Evolutionary conservation across 371 early-diverging fungal species (phyloP).

Genomic region (Blastocladiella emersonii): DNA sequence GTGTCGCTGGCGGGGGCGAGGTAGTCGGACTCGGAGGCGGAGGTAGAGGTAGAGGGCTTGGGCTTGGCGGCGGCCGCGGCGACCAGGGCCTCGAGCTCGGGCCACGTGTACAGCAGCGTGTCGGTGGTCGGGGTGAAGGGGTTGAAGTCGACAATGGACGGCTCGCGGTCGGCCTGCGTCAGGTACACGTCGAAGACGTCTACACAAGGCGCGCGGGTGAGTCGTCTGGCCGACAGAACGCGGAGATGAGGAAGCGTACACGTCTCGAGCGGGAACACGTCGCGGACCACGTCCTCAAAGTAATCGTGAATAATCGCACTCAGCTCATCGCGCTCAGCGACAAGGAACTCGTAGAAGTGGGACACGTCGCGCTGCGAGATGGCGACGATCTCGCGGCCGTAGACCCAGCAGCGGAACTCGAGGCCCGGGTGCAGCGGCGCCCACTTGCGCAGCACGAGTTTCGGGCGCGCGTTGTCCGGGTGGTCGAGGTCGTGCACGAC

Average conservation of each 20-base stretch:
- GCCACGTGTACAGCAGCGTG: conserved; percentile 62
- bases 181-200: conserved; percentile 81
- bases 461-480: conserved; percentile 42
- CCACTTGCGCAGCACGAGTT: conserved; percentile 71
- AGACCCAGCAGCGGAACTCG: conserved; percentile 89
- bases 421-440: conserved; percentile 66
- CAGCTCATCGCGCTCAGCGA: conserved; percentile 36
- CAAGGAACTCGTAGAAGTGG: conserved; percentile 31
- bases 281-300: conserved; percentile 42
- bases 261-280: conserved; percentile 34
- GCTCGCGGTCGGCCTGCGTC: conserved; percentile 33
- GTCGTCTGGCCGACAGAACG: background rate
- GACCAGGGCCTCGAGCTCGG: conserved; percentile 36
- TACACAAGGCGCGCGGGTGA: conserved; percentile 13
- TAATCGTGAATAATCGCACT: conserved; percentile 41
- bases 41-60: conserved; percentile 7
- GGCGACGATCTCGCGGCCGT: conserved; percentile 32
- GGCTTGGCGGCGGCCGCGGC: conserved; percentile 12
- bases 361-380: conserved; percentile 22
- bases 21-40: conserved; percentile 22
- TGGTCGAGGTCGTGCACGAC: conserved; percentile 70
- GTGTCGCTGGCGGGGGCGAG: background rate
- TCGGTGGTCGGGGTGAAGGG: conserved; percentile 67
- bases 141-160: conserved; percentile 76
- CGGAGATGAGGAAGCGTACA: conserved; percentile 19